phyloP scores from a whole-genome alignment of 2,329 filamentous ascomycete species.

The Botryotinia convoluta region DNA sequence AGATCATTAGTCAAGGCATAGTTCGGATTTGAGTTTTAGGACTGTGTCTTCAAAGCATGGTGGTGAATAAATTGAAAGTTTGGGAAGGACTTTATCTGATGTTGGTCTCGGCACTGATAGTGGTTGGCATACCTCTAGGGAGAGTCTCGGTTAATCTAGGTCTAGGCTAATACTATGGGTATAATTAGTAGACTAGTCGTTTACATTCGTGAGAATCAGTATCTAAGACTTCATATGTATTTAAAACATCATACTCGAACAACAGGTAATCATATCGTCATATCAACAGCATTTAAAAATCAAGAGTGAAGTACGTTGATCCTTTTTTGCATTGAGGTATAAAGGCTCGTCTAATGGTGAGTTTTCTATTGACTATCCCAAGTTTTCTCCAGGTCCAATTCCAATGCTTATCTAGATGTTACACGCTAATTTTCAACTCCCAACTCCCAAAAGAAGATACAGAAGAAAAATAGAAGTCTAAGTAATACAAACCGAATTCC shows the following conservation, averaged over 20 bases:
- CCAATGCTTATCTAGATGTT: neutral
- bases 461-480: neutral
- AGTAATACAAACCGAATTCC: neutral
- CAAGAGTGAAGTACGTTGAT: neutral
- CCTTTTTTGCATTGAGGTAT: neutral
- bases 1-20: neutral
- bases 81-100: neutral
- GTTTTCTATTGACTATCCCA: neutral
- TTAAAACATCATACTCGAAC: too few species aligned
- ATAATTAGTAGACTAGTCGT: neutral
- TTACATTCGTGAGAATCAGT: too few species aligned
- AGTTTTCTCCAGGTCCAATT: neutral
- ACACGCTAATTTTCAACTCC: neutral
- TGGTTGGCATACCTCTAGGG: neutral
- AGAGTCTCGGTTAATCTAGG: neutral
- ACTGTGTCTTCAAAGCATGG: neutral
- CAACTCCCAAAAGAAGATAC: neutral
- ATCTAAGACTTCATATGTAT: too few species aligned
- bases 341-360: neutral
- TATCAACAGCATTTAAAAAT: neutral
- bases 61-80: neutral
- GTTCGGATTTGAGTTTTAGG: neutral
- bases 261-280: too few species aligned
- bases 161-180: neutral
- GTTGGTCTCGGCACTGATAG: neutral